Conservation (phyloP, 2,329 filamentous ascomycete species). For the Aotearoamyces nothofagi region DNA sequence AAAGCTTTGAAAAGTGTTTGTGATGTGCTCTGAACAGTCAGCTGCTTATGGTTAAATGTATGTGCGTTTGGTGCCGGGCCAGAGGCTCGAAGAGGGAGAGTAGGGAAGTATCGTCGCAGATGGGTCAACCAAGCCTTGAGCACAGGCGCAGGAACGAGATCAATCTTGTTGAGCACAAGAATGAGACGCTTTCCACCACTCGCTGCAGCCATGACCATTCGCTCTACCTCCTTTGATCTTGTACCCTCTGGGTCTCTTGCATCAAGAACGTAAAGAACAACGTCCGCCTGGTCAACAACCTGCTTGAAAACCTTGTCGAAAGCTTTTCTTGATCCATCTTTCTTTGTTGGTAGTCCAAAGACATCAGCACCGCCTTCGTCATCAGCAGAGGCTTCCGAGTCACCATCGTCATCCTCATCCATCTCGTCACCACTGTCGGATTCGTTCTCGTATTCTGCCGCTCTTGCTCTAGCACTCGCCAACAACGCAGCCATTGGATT, state of each 20-base stretch:
- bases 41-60: conserved; percentile 81
- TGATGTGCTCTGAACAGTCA: conserved; percentile 77
- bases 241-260: conserved; percentile 85
- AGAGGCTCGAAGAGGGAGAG: conserved; percentile 74
- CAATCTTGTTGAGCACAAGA: conserved; percentile 89
- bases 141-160: conserved; percentile 69
- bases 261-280: conserved; percentile 85
- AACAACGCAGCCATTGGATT: conserved; percentile 90
- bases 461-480: conserved; percentile 67
- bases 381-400: conserved; percentile 28
- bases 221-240: conserved; percentile 78
- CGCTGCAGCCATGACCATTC: conserved; percentile 79
- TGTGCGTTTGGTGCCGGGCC: conserved; percentile 71
- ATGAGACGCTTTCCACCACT: conserved; percentile 76
- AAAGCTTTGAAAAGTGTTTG: conserved; percentile 75
- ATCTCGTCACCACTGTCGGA: conserved; percentile 33
- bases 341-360: conserved; percentile 32
- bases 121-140: conserved; percentile 75
- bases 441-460: conserved; percentile 51
- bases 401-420: conserved; percentile 34
- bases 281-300: conserved; percentile 77
- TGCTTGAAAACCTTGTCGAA: conserved; percentile 96
- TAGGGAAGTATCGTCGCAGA: conserved; percentile 80
- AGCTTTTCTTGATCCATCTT: conserved; percentile 61
- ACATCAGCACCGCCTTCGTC: conserved; percentile 33